Evolutionary conservation across 2,329 filamentous ascomycete species (phyloP), one percentile per base, ranked within the genome.

Genomic region (Cordyceps militaris): DNA sequence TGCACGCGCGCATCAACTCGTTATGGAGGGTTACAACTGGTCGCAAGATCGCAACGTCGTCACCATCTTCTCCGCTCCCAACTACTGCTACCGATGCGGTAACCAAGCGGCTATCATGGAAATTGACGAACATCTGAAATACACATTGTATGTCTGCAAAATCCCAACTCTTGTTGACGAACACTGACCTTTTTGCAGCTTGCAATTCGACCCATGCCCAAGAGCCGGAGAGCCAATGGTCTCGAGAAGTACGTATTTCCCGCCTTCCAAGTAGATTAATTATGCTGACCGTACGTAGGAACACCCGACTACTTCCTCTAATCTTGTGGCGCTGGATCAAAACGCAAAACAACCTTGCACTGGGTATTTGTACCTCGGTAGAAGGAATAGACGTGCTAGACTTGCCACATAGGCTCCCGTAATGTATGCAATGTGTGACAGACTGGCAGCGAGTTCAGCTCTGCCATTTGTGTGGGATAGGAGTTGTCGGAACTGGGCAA

Each of bases 41-140:
- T 97, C 92, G 64, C 94, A 97, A 74, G 94, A 97, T 71, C 81
- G 93, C 64, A 97, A 99, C 66, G 94, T 99, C 53, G 94, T 99
- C 61, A 99, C 94, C 38, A 97, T 99, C 69, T 99, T 99, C 79
- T 97, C 92, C 65, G 89, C 89, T 56, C 89, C 89, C 62, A 93
- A 93, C 74, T 99, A 99, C 81, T 99, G 93, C 79, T 97, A 99
- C 81, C 85, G 94, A 73, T 99, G 94, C 71, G 94, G 94, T 70
- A 99, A 99, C 76, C 94, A 97, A 76, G 94, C 94, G 58, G 94
- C 94, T n/a, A 97, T 99, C 73, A 99, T 99, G 94, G 94, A 97
- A 76, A 99, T 99, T 74, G 94, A 97, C 65, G 94, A 99, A 77
- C 92, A 97, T 74, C 79, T 99, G 71, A 97, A 99, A 80, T 99